Conservation (phyloP, 306 rosid genomes). For the Potentilla sterilis region DNA sequence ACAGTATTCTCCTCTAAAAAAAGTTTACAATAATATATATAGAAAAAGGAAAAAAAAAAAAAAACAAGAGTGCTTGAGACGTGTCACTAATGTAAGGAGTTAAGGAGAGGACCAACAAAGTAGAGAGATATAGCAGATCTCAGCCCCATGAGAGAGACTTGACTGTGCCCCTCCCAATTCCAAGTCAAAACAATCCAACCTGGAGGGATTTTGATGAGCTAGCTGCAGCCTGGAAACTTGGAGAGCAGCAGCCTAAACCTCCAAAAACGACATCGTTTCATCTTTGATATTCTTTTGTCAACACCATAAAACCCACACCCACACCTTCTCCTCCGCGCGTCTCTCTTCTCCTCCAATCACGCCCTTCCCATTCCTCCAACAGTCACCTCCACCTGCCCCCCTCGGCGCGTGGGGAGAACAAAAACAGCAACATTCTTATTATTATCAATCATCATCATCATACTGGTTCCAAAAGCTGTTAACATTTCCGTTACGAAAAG, state of each 20-base stretch:
- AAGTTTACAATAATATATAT: no score
- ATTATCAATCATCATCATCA: neutral
- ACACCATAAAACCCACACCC: neutral
- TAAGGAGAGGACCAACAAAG: neutral
- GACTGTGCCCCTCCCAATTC: neutral
- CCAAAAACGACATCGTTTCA: conserved; percentile 17
- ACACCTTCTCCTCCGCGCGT: conserved; percentile 9
- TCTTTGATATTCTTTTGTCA: neutral
- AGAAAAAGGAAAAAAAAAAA: no score
- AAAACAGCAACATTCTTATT: conserved; percentile 7
- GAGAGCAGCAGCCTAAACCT: neutral
- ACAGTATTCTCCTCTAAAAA: no score
- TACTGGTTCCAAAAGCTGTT: neutral
- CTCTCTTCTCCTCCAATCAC: neutral
- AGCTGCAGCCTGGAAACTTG: neutral
- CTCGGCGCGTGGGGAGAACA: conserved; percentile 10
- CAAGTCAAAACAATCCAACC: neutral
- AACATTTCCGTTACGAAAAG: neutral
- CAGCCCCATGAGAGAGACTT: neutral
- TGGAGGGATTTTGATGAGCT: neutral
- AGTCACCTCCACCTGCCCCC: neutral
- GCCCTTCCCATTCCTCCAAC: neutral
- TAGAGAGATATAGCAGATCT: neutral
- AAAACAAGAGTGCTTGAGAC: no score
- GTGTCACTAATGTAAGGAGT: neutral